A percentile compares a stretch with the other conserved stretches of the same genome.
Conservation (phyloP, 768 basidiomycete genomes). For the Leccinum boreale region DNA sequence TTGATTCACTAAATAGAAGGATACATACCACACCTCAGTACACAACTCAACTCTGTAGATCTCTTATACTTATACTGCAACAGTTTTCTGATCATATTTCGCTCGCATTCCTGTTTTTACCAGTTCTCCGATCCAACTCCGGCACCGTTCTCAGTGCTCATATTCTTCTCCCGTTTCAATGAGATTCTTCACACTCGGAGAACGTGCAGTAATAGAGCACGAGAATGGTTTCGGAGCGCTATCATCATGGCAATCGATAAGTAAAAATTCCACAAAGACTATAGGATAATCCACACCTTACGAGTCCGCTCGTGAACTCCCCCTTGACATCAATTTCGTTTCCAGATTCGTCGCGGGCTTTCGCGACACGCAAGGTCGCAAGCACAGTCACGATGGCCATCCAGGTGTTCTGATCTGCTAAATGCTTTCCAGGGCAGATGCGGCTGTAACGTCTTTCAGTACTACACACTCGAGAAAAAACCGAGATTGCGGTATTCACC, state of each 20-base stretch:
- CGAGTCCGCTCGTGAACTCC: constrained; percentile 23
- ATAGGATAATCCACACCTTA: constrained; percentile 8
- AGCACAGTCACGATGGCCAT: constrained; percentile 30
- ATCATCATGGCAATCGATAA: background rate
- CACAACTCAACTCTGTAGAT: background rate
- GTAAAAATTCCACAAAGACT: background rate
- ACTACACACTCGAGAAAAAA: background rate
- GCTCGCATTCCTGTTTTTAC: background rate
- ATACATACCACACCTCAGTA: background rate
- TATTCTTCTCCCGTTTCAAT: constrained; percentile 4
- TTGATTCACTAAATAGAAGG: background rate
- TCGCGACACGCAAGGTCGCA: constrained; percentile 26
- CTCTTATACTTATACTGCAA: background rate
- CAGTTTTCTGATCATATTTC: background rate
- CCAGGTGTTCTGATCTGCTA: constrained; percentile 34
- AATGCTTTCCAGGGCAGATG: constrained; percentile 32
- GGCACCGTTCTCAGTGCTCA: background rate
- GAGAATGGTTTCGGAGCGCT: constrained; percentile 24
- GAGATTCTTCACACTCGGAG: constrained; percentile 11
- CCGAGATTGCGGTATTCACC: constrained; percentile 10
- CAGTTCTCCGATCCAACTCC: too few species aligned
- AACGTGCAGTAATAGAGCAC: constrained; percentile 20
- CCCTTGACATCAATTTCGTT: constrained; percentile 24
- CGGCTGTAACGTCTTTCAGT: constrained; percentile 16
- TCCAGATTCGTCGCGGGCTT: constrained; percentile 29